These are phyloP conservation scores for Nakazawaea wickerhamii DNA, from an alignment of 805 yeast species.

Conservation along the genomic window DNA sequence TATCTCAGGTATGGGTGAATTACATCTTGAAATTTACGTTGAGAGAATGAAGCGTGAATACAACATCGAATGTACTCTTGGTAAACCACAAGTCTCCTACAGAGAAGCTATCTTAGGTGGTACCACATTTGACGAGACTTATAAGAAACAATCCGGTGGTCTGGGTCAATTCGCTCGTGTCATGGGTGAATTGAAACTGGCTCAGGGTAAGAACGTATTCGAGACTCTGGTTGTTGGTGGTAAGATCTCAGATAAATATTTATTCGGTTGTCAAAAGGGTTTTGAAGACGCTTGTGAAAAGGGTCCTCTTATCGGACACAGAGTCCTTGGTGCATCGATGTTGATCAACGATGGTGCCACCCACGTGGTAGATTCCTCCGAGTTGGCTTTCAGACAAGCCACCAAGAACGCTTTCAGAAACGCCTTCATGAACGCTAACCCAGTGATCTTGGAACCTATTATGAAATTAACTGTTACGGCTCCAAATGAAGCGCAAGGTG, in stretches of 20 bases:
- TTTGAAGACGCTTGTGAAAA: slow-evolving; percentile 91
- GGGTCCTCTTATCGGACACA: slow-evolving; percentile 96
- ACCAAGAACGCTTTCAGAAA: slow-evolving; percentile 88
- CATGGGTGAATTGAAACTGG: slow-evolving; percentile 70
- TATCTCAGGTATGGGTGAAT: slow-evolving; percentile 97
- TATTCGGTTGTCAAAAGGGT: slow-evolving; percentile 92
- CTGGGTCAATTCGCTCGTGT: slow-evolving; percentile 99
- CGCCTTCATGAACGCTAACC: slow-evolving; percentile 78
- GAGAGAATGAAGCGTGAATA: slow-evolving; percentile 98
- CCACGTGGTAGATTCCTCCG: slow-evolving; percentile 96
- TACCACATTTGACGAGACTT: slow-evolving; percentile 84
- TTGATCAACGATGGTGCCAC: slow-evolving; percentile 94
- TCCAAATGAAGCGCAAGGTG: slow-evolving; percentile 94
- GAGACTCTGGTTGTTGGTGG: slow-evolving; percentile 93
- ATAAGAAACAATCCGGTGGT: slow-evolving; percentile 98
- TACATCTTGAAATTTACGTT: slow-evolving; percentile 94
- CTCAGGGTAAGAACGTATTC: slow-evolving; percentile 64
- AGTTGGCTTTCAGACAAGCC: slow-evolving; percentile 91
- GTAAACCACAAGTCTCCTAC: slow-evolving; percentile 97
- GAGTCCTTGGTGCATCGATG: slow-evolving; percentile 90
- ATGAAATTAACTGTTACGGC: slow-evolving; percentile 92
- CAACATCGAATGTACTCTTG: slow-evolving; percentile 90
- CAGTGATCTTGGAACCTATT: slow-evolving; percentile 92
- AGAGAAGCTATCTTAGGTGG: slow-evolving; percentile 81
- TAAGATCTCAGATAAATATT: slow-evolving; percentile 89